Conservation (phyloP, 257 asterid genomes). For the Nicotiana attenuata region DNA sequence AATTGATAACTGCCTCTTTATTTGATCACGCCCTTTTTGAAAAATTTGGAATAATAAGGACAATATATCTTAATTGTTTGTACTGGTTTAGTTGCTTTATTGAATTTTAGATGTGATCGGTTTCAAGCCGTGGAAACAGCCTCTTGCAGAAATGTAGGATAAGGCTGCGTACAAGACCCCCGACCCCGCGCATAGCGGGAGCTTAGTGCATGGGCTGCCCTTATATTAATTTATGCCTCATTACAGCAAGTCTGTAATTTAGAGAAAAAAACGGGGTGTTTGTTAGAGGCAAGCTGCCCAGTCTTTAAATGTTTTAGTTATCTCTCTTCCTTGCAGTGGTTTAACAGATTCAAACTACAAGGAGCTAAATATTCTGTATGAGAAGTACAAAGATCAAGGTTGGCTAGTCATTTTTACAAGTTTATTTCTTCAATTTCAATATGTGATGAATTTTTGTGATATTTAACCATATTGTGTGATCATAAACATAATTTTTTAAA, state of each 20-base stretch:
- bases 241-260: no score
- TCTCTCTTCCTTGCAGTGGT: slow-evolving; percentile 37
- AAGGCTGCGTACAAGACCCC: no score
- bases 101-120: not conserved
- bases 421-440: slow-evolving; percentile 6
- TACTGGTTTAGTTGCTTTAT: not conserved
- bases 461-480: not conserved
- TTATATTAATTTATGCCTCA: not conserved
- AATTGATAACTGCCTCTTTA: not conserved
- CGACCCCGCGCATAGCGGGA: no score
- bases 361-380: slow-evolving; percentile 64
- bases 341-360: slow-evolving; percentile 75
- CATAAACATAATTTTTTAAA: not conserved
- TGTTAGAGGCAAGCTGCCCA: not conserved
- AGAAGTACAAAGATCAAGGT: slow-evolving; percentile 81
- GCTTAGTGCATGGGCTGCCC: no score
- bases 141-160: no score
- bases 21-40: not conserved
- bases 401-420: not conserved
- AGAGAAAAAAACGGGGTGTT: not conserved
- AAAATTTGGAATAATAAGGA: not conserved
- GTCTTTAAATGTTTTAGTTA: not conserved
- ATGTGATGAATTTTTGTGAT: not conserved
- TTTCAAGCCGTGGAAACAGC: no score
- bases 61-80: not conserved